Base-by-base conservation (phyloP, 2,329 filamentous ascomycete species). In the Tolypocladium endophyticum region DNA sequence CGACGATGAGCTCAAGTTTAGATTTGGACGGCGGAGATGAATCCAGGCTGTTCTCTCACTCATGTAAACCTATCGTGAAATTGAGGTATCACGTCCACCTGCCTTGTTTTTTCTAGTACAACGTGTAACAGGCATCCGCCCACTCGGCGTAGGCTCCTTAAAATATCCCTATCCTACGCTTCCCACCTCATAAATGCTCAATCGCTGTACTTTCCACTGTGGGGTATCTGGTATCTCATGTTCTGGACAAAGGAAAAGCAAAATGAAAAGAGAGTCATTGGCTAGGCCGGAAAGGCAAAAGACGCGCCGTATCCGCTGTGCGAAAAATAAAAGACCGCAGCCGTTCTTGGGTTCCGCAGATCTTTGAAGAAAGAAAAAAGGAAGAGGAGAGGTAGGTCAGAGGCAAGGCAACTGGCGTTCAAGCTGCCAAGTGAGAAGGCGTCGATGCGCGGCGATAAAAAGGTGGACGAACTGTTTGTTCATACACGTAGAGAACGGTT, bases 1-100 rank as follows among this genome's bases (percentile, higher is more conserved):
- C 61, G 82, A 84, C 53, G 82, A 84, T 60, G 81, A 79, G 65
- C 73, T 83, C 57, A 78, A 79, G 64, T 85, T 85, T 66, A 75
- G 76, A 58, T 85, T 85, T 67, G 77, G 80, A 36, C 79, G 77
- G 68, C 74, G 81, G 66, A 75, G 75, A 66, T 79, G 11, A 53
- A 53, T 35, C 11, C 2, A 36, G 20, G 6, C 20, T 23, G 30
- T 3, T 4, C 20, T 54, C 11, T 53, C 28, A n/a, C 28, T 12
- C 30, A n/a, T 36, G 7, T 54, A 11, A 36, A 16, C 28, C 36
- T 20, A 3, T 54, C 30, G 4, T 54, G 11, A 30, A n/a, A 36
- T 53, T 16, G 50, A 54, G 30, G 30, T 16, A 35, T 54, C 50
- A 23, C 50, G 20, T 54, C 50, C 23, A 36, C 30, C 50, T 35